Evolutionary conservation across 2,329 filamentous ascomycete genomes (phyloP), one percentile per base, ranked within the genome.

Genomic region (Talaromyces piceae): DNA sequence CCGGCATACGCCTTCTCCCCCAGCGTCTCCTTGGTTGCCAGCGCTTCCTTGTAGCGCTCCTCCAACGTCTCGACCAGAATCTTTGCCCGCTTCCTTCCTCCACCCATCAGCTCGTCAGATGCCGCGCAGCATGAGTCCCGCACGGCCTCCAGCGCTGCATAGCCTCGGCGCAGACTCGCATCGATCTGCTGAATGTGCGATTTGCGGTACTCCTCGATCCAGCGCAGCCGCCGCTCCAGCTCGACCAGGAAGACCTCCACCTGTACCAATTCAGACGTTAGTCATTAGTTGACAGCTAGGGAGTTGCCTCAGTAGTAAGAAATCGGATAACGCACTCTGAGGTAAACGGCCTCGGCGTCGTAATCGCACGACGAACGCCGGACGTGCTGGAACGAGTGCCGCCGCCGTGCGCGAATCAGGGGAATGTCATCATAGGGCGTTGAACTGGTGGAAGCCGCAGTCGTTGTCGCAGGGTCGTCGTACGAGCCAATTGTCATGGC

Each of bases 61-160:
- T 98, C 93, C 12, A 98, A 75, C 0, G 90, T 95, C 61, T 97
- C 91, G 28, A 98, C 89, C 73, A 97, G 84, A 53, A 97, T 82
- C 57, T 88, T 87, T 54, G 94, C 83, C 54, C 90, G 81, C 57
- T 88, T 82, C 48, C 88, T 84, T 20, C 93, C 91, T 31, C 87
- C 88, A 51, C 90, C 93, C 59, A 97, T 82, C 44, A 96, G 81
- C 64, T 93, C 91, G 56, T 89, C 91, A 1, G 91, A 94, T 18
- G 91, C 90, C 57, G 91, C 83, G 33, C 88, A 89, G 69, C 93
- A 98, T 61, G 89, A 83, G 58, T 89, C 84, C 55, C 91, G 84
- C 23, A 98, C 91, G 6, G 88, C 84, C 63, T 91, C 86, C 1
- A 98, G 76, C 0, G 91, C 95, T 13, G 84, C 78, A 69, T 95